These are phyloP conservation scores for Cokeromyces recurvatus DNA, from an alignment of 371 early-diverging fungal genomes.

Conservation along the genomic window DNA sequence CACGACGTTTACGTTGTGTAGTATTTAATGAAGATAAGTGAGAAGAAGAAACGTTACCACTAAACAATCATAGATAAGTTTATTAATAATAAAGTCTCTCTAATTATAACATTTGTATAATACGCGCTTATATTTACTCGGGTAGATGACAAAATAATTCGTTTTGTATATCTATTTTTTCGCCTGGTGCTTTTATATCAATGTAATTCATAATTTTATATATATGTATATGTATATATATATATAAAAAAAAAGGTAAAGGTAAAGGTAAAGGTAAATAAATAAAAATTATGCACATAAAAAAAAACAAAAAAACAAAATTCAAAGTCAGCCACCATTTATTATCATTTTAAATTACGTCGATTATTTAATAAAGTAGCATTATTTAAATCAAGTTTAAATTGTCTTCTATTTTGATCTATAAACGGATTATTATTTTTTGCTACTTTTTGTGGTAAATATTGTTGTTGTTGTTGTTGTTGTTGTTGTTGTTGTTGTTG, in stretches of 20 bases:
- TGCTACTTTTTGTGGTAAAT: constrained; percentile 12
- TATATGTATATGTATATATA: too few species aligned
- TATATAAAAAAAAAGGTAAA: too few species aligned
- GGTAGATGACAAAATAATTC: constrained; percentile 1
- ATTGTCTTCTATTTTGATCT: too few species aligned
- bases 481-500: not conserved
- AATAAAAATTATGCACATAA: not conserved
- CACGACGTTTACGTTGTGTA: not conserved
- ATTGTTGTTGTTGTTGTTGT: not conserved
- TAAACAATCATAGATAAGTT: too few species aligned
- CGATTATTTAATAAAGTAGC: constrained; percentile 47
- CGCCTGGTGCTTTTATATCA: constrained; percentile 19
- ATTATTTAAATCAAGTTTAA: constrained; percentile 41
- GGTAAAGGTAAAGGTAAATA: too few species aligned
- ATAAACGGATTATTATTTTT: too few species aligned
- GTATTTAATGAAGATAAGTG: too few species aligned
- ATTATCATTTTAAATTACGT: too few species aligned
- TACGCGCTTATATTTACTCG: too few species aligned
- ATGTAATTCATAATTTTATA: constrained; percentile 1
- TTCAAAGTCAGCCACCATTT: not conserved
- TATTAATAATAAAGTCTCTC: too few species aligned
- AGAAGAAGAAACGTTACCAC: not conserved
- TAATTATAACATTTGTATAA: too few species aligned
- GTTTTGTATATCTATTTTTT: constrained; percentile 7
- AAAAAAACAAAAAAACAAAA: not conserved